Evolutionary conservation across 2,329 filamentous ascomycete genomes (phyloP), one percentile per base, ranked within the genome.

Genomic region (Akanthomyces lecanii): DNA sequence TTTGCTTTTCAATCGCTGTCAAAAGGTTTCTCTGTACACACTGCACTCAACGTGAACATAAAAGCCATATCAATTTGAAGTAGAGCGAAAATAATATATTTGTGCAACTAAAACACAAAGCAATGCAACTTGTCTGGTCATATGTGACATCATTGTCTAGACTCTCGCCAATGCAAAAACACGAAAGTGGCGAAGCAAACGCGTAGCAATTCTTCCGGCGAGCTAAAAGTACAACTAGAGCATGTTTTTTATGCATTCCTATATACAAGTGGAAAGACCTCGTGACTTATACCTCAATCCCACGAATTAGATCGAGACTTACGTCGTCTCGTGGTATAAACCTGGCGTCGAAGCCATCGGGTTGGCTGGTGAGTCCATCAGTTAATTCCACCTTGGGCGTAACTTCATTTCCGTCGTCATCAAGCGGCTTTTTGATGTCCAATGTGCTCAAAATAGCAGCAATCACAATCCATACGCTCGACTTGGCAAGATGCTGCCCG

Each of bases 401-500:
- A 16, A 77, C 67, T 47, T 75, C 72, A 4, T 70, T 69, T 0
- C 78, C 78, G 10, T 76, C 65, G 14, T 68, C 68, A 45, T 75
- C 75, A 18, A 69, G 63, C 5, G 67, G 67, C 64, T 71, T 74
- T 44, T 70, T 65, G 4, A 79, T 69, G 5, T 73, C 68, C 60
- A 79, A 69, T 0, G 73, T 75, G 18, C 77, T 73, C 44, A 82
- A 66, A 45, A 80, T 71, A 0, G 71, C 74, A 0, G 75, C 75
- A 42, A 80, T 67, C 1, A 75, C 72, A 18, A 78, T 77, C 69
- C 75, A 80, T 2, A 80, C 72, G 36, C 73, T 75, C 3, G 75
- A 75, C 33, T 75, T 79, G 2, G 83, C 84, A 11, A 87, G 69
- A 56, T 78, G 76, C 64, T 80, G 77, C 0, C 82, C 82, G 5